Base-by-base conservation (phyloP, 345 rosid species). In the Hibiscus mutabilis region DNA sequence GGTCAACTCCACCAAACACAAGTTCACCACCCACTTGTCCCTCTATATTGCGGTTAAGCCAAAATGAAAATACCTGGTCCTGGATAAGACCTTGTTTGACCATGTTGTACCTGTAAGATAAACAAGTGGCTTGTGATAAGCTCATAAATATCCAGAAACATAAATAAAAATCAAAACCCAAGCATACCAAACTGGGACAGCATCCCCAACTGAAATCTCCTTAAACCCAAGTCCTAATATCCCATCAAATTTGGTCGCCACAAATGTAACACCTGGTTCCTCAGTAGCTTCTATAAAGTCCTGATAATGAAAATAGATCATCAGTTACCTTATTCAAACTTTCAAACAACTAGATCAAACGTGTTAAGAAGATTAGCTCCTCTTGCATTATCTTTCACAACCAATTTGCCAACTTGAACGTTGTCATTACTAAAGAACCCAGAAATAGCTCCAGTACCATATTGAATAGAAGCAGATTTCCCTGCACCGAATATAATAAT, bases 1-100 rank as follows among this genome's bases (percentile, higher is more conserved):
- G 88, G 77, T 95, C 99, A 73, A 87, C 82, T 35, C 98, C 99
- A 73, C 98, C 99, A 83, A 95, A 95, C 44, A 95, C 96, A 60
- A 95, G 75, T 82, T 92, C 91, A 63, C 98, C 98, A 33, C 99
- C 99, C 79, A 84, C 88, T 14, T 90, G 91, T 55, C 81, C 97
- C n/a, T 78, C 87, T 4, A 86, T 69, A 21, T 90, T 87, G 76
- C 94, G 97, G 84, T 90, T 95, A 79, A 95, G 89, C 99, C 97
- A 95, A 73, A 95, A 95, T 19, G 99, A 92, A 81, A 95, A 95
- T 56, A 90, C 90, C 0, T 93, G 98, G 24, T 95, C 94, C 74
- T 86, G 82, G 71, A 89, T 83, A 47, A 92, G 96, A 65, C 91
- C 89, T 81, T 90, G 96, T 52, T 85, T 77, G 57, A 95, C 67